phyloP scores from a whole-genome alignment of 164 flowering plant genomes.

The Sedum album region DNA sequence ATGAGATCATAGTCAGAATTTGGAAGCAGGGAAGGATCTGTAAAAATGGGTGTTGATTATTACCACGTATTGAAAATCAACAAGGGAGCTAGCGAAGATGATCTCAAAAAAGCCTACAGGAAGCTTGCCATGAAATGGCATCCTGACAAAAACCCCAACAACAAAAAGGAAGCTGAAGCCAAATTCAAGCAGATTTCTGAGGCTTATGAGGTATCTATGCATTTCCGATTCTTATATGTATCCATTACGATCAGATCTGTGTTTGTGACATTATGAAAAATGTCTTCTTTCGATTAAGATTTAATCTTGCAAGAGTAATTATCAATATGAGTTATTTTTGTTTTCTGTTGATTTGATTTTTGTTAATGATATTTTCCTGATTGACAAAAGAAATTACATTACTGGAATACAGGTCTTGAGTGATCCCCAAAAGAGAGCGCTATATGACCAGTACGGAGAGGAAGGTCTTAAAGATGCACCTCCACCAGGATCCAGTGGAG shows the following conservation, averaged over 20 bases:
- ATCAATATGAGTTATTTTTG: too few species aligned
- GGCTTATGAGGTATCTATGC: constrained; percentile 41
- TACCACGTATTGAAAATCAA: constrained; percentile 43
- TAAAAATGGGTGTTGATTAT: constrained; percentile 49
- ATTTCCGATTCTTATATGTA: too few species aligned
- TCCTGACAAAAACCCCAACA: constrained; percentile 62
- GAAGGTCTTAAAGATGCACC: constrained; percentile 59
- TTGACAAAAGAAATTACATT: not conserved
- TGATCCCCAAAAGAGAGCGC: constrained; percentile 44
- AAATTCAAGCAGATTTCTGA: constrained; percentile 72
- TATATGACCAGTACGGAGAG: constrained; percentile 57
- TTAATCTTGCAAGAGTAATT: too few species aligned
- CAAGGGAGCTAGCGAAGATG: constrained; percentile 51
- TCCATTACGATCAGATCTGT: too few species aligned
- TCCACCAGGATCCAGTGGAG: constrained; percentile 30
- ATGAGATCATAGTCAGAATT: not conserved
- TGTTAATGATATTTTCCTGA: not conserved
- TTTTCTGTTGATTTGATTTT: not conserved
- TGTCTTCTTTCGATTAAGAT: too few species aligned
- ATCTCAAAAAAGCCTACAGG: constrained; percentile 57
- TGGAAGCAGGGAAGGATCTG: not conserved
- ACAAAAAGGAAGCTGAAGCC: constrained; percentile 61
- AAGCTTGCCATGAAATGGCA: constrained; percentile 75
- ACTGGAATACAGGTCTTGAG: constrained; percentile 42
- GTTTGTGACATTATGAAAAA: too few species aligned